Base-by-base conservation (phyloP, 225 moss, liverwort and hornwort species). In the Sphagnum tenellum region DNA sequence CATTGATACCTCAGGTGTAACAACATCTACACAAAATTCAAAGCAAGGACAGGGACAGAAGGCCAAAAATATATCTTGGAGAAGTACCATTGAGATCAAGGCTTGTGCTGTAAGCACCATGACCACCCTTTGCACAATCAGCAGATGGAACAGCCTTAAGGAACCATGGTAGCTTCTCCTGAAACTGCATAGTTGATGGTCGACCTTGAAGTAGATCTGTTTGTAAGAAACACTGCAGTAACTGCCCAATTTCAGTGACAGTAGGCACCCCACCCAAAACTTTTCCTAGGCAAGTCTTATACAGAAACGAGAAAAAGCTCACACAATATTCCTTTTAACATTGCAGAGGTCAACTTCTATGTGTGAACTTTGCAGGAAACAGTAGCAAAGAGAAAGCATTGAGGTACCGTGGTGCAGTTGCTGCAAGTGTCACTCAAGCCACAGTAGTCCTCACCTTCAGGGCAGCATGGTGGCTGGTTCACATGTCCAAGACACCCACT, bases 91-190 rank as follows among this genome's bases (percentile, higher is more conserved):
- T 72, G 59, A 96, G 95, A 71, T 96, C 82, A 69, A 96, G 74
- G 67, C 95, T 96, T 51, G 78, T 74, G 70, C 92, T 73, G 62
- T 96, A 96, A 57, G 92, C 95, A 80, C 95, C 95, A 76, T 85
- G 89, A 59, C 95, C 95, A 78, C 95, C 92, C 77, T 96, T 96
- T 55, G 95, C 92, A 79, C 95, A 96, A 68, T 96, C 95, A 56
- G 92, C 88, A 63, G 95, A 96, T 10, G 95, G 95, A 63, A 92
- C 86, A 72, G 95, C 95, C 11, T 79, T 70, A 65, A 96, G 79
- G 85, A 96, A 96, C 95, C 95, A 96, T 53, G 95, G 95, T 70
- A 96, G 71, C 66, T 98, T 98, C 66, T 85, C 84, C 70, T 71
- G 63, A 66, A 98, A 98, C 72, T 98, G 96, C 62, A 85, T 70